Evolutionary conservation across 2,329 filamentous ascomycete genomes (phyloP), one percentile per base, ranked within the genome.

Genomic region (Sporothrix variecibatus): DNA sequence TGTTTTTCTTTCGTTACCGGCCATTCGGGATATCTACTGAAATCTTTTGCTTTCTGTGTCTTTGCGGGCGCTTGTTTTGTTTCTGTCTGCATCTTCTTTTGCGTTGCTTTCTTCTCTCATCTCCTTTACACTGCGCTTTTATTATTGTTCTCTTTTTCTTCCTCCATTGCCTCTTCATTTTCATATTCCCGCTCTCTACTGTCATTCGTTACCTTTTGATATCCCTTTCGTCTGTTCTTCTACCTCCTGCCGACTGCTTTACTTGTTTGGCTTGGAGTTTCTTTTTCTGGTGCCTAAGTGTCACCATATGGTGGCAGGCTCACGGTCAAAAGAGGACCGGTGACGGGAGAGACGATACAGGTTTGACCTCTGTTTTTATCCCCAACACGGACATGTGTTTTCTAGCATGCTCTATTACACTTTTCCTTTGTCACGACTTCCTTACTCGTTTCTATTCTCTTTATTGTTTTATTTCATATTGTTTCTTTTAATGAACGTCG

Each of bases 1-100:
- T 74, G 72, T 43, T 26, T 40, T 38, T 65, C 26, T 68, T 53
- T 65, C 28, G 72, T 74, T 65, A 34, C 53, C 62, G 31, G 20
- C 31, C 53, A 71, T 65, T 60, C 38, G 3, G 15, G 38, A 60
- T 67, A 28, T 60, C 53, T 67, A 26, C n/a, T 56, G 34, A 53
- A n/a, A 3, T 7, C 74, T 73, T 74, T 23, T 70, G 5, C 43
- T 64, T 26, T 28, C 26, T 8, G 40, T 28, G 56, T 46, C 34
- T 40, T 31, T 23, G 20, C 15, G 26, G 51, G 49, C 51, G 15
- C n/a, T 34, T 56, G 9, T 64, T 56, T 38, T 40, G n/a, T 38
- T 38, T 40, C 28, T 38, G 3, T 67, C 46, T 43, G 28, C 15
- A 20, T 7, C 17, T 40, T 40, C 38, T n/a, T 51, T 60, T 60